Evolutionary conservation across 2,329 filamentous ascomycete genomes (phyloP), one percentile per base, ranked within the genome.

Genomic region (Davidsoniella virescens): DNA sequence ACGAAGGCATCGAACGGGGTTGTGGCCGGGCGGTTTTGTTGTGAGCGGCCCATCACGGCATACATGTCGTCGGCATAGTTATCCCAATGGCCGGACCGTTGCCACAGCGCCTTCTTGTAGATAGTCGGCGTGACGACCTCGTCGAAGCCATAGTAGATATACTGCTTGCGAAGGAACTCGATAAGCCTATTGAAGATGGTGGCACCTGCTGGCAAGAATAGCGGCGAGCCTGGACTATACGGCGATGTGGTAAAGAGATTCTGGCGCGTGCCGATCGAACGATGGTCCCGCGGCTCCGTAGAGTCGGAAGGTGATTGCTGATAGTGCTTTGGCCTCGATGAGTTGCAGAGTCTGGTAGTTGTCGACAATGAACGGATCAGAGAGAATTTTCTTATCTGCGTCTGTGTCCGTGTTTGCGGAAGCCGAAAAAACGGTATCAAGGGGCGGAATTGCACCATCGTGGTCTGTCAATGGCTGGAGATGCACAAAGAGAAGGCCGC

Each of bases 21-120:
- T n/a, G 18, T 20, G 14, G 44, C 38, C 20, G 44, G 8, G 44
- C 37, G 23, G 40, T 46, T 38, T 0, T 49, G 47, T 58, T 55
- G 68, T 55, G 47, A 64, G 60, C 57, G 72, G 44, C 77, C 75
- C 9, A 69, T 78, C 25, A 94, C 87, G 50, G 83, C 80, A 64
- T 88, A 94, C 87, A 94, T 94, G 60, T 94, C 86, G 59, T 93
- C 82, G 53, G 84, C 81, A 66, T 93, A 94, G 62, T 93, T 93
- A 50, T 90, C 80, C 71, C 88, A 79, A 57, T 94, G 87, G 2
- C 87, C 87, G 0, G 85, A 92, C 56, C 80, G 81, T 59, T 84
- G 79, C 87, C 87, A 94, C 26, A 94, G 67, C 5, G 83, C 80
- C 62, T 84, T 85, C 61, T 93, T 94, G 70, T 92, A 94, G 60